Evolutionary conservation across 116 monocot genomes (phyloP).

Genomic region (Iris pallida): DNA sequence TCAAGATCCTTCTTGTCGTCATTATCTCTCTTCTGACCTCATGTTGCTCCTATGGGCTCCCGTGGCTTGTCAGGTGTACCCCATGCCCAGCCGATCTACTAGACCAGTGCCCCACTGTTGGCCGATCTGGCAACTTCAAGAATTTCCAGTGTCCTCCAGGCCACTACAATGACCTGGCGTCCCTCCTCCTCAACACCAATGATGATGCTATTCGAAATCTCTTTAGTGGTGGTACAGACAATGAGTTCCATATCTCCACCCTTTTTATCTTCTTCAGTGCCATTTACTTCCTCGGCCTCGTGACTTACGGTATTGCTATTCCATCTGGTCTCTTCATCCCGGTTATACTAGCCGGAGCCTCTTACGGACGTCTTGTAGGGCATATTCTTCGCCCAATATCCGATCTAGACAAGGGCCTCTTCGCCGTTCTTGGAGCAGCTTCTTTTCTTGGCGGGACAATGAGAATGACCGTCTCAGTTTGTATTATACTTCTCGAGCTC

Average conservation of each 20-base stretch:
- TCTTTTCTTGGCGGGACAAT: slow-evolving; percentile 96
- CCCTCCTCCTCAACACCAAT: slow-evolving; percentile 86
- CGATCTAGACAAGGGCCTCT: slow-evolving; percentile 75
- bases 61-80: slow-evolving; percentile 78
- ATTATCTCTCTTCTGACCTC: slow-evolving; percentile 73
- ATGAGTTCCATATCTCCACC: slow-evolving; percentile 57
- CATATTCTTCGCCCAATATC: slow-evolving; percentile 55
- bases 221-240: slow-evolving; percentile 62
- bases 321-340: slow-evolving; percentile 98
- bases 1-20: slow-evolving; percentile 74
- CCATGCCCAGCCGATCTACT: slow-evolving; percentile 53
- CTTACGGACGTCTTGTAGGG: slow-evolving; percentile 75
- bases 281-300: slow-evolving; percentile 71
- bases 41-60: slow-evolving; percentile 86
- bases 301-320: slow-evolving; percentile 87
- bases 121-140: slow-evolving; percentile 86
- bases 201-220: slow-evolving; percentile 91
- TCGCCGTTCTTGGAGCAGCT: slow-evolving; percentile 85
- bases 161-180: slow-evolving; percentile 86
- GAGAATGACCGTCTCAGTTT: slow-evolving; percentile 97
- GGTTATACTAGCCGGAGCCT: slow-evolving; percentile 86
- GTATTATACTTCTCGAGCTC: slow-evolving; percentile 91
- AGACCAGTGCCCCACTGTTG: slow-evolving; percentile 75
- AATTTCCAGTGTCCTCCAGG: slow-evolving; percentile 84
- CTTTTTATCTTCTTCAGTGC: slow-evolving; percentile 67